Evolutionary conservation across 176 grass and related monocot species (phyloP).

Genomic region (Carex parvula): DNA sequence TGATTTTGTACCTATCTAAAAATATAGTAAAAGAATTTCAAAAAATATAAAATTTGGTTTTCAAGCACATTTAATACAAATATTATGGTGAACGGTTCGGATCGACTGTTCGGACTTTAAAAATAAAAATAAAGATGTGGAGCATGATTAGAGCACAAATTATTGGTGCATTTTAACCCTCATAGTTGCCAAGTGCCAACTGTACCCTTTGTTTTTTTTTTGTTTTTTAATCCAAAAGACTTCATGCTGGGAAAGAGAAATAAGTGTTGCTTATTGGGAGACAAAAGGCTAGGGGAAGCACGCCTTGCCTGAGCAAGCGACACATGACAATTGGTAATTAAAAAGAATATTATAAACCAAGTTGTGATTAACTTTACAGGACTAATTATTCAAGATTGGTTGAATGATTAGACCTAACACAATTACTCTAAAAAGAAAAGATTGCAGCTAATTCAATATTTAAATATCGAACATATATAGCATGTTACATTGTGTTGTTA

Average conservation of each 20-base stretch:
- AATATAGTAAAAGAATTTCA: too few species aligned
- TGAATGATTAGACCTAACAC: constrained; percentile 12
- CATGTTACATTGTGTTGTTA: neutral
- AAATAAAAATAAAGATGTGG: too few species aligned
- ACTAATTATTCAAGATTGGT: neutral
- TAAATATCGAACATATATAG: neutral
- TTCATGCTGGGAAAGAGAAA: neutral
- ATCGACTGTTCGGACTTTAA: too few species aligned
- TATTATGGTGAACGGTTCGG: too few species aligned
- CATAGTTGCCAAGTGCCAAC: too few species aligned
- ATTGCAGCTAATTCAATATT: neutral
- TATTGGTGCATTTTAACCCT: too few species aligned
- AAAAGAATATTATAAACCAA: neutral
- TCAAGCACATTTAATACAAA: too few species aligned
- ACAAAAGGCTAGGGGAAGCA: neutral
- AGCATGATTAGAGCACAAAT: too few species aligned
- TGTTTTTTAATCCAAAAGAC: neutral
- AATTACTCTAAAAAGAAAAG: neutral
- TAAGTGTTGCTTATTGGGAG: neutral
- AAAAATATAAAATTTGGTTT: too few species aligned
- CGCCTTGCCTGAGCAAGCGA: neutral
- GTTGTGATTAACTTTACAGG: neutral
- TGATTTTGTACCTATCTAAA: too few species aligned
- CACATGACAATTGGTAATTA: neutral
- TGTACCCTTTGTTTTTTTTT: neutral